phyloP scores from a whole-genome alignment of 805 yeast genomes.

The Candida sonorensis region DNA sequence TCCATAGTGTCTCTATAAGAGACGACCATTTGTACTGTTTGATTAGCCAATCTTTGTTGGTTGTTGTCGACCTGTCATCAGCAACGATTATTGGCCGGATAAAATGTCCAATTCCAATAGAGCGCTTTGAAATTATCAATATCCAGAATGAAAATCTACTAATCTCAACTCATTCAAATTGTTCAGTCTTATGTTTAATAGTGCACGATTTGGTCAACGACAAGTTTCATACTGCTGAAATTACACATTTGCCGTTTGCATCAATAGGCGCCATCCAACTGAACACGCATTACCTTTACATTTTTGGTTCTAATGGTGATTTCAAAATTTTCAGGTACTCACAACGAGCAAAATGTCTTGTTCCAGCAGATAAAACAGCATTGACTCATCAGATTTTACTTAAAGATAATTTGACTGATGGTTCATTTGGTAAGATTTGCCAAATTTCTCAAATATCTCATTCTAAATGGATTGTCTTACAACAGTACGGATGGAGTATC shows the following conservation, averaged over 20 bases:
- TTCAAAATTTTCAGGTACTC: conserved; percentile 14
- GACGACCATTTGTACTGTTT: conserved; percentile 5
- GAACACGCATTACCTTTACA: conserved; percentile 13
- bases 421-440: conserved; percentile 14
- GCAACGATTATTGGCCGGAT: conserved; percentile 3
- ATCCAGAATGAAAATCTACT: background rate
- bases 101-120: background rate
- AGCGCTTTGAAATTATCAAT: background rate
- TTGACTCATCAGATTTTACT: conserved; percentile 4
- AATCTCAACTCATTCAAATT: background rate
- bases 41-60: background rate
- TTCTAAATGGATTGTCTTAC: conserved; percentile 18
- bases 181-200: conserved; percentile 4
- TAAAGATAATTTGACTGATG: conserved; percentile 11
- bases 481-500: conserved; percentile 25
- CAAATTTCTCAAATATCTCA: conserved; percentile 7
- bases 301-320: conserved; percentile 16
- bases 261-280: conserved; percentile 17
- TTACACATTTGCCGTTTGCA: conserved; percentile 16
- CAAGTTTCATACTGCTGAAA: conserved; percentile 2
- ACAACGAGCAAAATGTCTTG: conserved; percentile 1
- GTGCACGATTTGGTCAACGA: conserved; percentile 2
- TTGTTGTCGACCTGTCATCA: conserved; percentile 5
- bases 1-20: conserved; percentile 1
- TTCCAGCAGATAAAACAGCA: conserved; percentile 8